These are phyloP conservation scores for Mucor circinelloides DNA, from an alignment of 371 early-diverging fungal genomes.

Conservation along the genomic window DNA sequence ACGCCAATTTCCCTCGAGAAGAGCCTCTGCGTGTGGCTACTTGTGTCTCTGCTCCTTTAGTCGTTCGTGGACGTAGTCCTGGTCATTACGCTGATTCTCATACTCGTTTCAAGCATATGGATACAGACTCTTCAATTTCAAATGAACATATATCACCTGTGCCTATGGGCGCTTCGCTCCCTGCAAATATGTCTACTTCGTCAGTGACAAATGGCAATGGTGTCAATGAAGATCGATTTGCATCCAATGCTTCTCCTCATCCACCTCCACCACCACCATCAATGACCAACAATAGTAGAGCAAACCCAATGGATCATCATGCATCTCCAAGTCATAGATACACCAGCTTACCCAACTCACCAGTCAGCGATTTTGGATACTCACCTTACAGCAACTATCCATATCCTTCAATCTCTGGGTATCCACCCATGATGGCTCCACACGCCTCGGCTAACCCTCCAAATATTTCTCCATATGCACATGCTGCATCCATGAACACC, in stretches of 20 bases:
- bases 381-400: constrained; percentile 27
- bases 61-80: constrained; percentile 88
- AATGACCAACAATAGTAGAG: not conserved
- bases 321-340: constrained; percentile 18
- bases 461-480: not conserved
- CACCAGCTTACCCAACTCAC: constrained; percentile 31
- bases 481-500: not conserved
- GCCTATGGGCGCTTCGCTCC: constrained; percentile 18
- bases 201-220: not conserved
- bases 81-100: constrained; percentile 77
- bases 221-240: not conserved
- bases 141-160: constrained; percentile 29
- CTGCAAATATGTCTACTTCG: constrained; percentile 15
- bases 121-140: constrained; percentile 18
- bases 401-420: constrained; percentile 17
- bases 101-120: constrained; percentile 37
- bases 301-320: constrained; percentile 3
- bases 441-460: not conserved
- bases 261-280: not conserved
- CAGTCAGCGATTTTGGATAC: constrained; percentile 33
- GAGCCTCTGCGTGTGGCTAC: constrained; percentile 57
- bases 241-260: not conserved
- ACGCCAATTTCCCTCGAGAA: constrained; percentile 56
- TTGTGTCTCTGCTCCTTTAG: constrained; percentile 69
- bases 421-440: constrained; percentile 6